Conservation (phyloP, 345 rosid species). For the Citrus trifoliata region DNA sequence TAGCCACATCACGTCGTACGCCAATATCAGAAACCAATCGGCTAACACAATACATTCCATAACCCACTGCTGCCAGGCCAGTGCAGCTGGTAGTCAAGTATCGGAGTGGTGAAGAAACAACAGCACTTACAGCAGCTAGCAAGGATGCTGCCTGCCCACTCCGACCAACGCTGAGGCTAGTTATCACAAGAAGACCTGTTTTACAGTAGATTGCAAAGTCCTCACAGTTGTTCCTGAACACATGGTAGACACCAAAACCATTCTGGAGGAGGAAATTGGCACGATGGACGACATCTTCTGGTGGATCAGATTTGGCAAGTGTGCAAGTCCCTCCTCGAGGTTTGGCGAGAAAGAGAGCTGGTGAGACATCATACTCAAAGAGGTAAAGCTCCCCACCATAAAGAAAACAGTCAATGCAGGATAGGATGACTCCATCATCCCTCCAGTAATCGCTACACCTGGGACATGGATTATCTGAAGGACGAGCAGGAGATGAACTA, state of each 20-base stretch:
- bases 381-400: slow-evolving; percentile 51
- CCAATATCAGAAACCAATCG: slow-evolving; percentile 61
- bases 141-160: slow-evolving; percentile 73
- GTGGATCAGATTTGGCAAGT: slow-evolving; percentile 56
- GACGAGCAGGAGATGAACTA: slow-evolving; percentile 44
- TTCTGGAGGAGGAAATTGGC: slow-evolving; percentile 51
- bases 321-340: slow-evolving; percentile 84
- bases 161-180: slow-evolving; percentile 51
- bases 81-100: slow-evolving; percentile 50
- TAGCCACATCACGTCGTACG: slow-evolving; percentile 55
- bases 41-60: slow-evolving; percentile 44
- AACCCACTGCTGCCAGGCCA: slow-evolving; percentile 53
- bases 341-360: slow-evolving; percentile 46
- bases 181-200: slow-evolving; percentile 52
- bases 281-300: slow-evolving; percentile 52
- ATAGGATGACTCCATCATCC: slow-evolving; percentile 49
- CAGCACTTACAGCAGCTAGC: slow-evolving; percentile 42
- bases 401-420: slow-evolving; percentile 78
- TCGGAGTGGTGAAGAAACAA: slow-evolving; percentile 46
- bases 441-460: slow-evolving; percentile 48
- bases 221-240: slow-evolving; percentile 74
- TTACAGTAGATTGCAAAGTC: slow-evolving; percentile 80
- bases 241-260: slow-evolving; percentile 66
- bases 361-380: slow-evolving; percentile 54
- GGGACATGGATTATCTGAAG: slow-evolving; percentile 48